phyloP scores from a whole-genome alignment of 176 grass and related monocot species.

The Hsuehochloa calcarea region DNA sequence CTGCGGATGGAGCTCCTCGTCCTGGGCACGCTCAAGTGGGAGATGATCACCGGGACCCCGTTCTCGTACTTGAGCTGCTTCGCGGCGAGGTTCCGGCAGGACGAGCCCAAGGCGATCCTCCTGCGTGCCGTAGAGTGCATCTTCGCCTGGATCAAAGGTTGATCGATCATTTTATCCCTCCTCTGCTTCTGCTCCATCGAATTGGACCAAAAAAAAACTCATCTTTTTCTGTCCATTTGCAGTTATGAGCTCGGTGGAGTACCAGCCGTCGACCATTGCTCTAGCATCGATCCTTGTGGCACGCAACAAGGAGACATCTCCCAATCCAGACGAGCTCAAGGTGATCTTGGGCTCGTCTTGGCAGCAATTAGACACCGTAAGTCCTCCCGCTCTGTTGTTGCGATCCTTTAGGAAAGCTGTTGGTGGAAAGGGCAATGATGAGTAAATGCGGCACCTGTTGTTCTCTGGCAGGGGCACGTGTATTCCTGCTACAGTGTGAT shows the following conservation, averaged over 20 bases:
- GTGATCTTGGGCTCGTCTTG: slow-evolving; percentile 43
- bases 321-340: slow-evolving; percentile 53
- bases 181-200: not conserved
- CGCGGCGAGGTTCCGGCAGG: slow-evolving; percentile 43
- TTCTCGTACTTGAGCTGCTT: slow-evolving; percentile 82
- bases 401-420: slow-evolving; percentile 25
- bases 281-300: slow-evolving; percentile 63
- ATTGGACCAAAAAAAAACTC: not conserved
- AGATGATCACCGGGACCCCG: slow-evolving; percentile 64
- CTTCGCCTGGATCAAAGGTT: slow-evolving; percentile 60
- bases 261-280: slow-evolving; percentile 68
- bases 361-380: slow-evolving; percentile 68
- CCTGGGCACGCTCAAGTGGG: slow-evolving; percentile 64
- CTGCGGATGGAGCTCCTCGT: slow-evolving; percentile 89
- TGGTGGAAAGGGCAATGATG: slow-evolving; percentile 43
- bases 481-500: slow-evolving; percentile 91
- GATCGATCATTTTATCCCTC: not conserved
- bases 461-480: slow-evolving; percentile 71
- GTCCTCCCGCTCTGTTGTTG: not conserved
- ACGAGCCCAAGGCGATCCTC: slow-evolving; percentile 44
- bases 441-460: slow-evolving; percentile 50
- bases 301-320: slow-evolving; percentile 21
- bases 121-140: slow-evolving; percentile 53
- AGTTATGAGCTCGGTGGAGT: slow-evolving; percentile 66
- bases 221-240: not conserved